Evolutionary conservation across 2,329 filamentous ascomycete genomes (phyloP).

Genomic region (Calonectria honghensis): DNA sequence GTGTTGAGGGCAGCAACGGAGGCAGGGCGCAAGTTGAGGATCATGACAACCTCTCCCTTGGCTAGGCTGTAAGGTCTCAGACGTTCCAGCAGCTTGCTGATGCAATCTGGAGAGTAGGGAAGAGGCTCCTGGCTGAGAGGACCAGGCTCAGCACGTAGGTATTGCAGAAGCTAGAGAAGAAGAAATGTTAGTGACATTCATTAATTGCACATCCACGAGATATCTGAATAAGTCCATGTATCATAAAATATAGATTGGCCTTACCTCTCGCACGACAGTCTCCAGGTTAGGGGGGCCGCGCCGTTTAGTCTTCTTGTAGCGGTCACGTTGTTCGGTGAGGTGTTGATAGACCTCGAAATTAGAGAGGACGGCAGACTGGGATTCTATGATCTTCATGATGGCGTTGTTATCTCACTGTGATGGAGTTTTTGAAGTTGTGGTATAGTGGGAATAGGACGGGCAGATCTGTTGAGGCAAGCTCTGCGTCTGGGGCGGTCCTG

Average conservation of each 20-base stretch:
- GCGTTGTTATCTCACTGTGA: conserved; percentile 7
- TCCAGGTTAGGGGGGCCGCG: conserved; percentile 75
- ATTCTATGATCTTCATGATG: conserved; percentile 81
- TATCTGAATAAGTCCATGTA: background rate
- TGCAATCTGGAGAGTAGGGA: conserved; percentile 71
- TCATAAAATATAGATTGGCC: conserved; percentile 37
- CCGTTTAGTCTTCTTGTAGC: conserved; percentile 70
- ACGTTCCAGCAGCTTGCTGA: conserved; percentile 72
- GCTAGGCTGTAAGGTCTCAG: conserved; percentile 76
- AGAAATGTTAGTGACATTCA: conserved; percentile 30
- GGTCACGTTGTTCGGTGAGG: conserved; percentile 72
- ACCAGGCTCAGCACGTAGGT: conserved; percentile 73
- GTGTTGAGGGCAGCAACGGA: conserved; percentile 75
- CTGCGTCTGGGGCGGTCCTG: background rate
- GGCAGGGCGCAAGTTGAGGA: conserved; percentile 78
- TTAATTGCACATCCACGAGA: background rate
- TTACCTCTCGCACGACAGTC: conserved; percentile 79
- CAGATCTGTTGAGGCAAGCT: conserved; percentile 3
- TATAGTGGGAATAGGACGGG: conserved; percentile 17
- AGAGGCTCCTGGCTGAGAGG: conserved; percentile 74
- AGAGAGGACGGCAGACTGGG: conserved; percentile 81
- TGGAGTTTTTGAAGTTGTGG: background rate
- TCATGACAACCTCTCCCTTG: conserved; percentile 82
- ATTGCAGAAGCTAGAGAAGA: conserved; percentile 73
- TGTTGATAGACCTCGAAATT: conserved; percentile 85